A percentile compares a stretch with the other conserved stretches of the same genome.
phyloP scores from a whole-genome alignment of 78 protist genomes.

The Dictyostelium discoideum region dicty_2.7 NC_007089.4:5205001-5205500 shows the following conservation, averaged over 20 bases:
- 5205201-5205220: not conserved
- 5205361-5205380: not conserved
- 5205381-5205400: conserved; percentile 8
- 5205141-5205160: conserved; percentile 23
- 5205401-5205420: not conserved
- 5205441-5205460: not conserved
- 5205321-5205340: not conserved
- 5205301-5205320: not conserved
- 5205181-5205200: conserved; percentile 27
- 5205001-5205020: not conserved
- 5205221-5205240: not conserved
- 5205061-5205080: not conserved
- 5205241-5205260: not conserved
- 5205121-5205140: not conserved
- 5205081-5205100: not conserved
- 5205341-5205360: not conserved
- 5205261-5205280: not conserved
- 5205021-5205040: not conserved
- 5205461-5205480: not conserved
- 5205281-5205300: not conserved
- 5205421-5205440: conserved; percentile 25
- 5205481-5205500: conserved; percentile 4
- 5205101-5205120: not conserved
- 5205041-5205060: not conserved
- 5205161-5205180: conserved; percentile 38